Evolutionary conservation across 192 early-diverging fungal species (phyloP).

Genomic region (Backusella parvicylindrica): DNA sequence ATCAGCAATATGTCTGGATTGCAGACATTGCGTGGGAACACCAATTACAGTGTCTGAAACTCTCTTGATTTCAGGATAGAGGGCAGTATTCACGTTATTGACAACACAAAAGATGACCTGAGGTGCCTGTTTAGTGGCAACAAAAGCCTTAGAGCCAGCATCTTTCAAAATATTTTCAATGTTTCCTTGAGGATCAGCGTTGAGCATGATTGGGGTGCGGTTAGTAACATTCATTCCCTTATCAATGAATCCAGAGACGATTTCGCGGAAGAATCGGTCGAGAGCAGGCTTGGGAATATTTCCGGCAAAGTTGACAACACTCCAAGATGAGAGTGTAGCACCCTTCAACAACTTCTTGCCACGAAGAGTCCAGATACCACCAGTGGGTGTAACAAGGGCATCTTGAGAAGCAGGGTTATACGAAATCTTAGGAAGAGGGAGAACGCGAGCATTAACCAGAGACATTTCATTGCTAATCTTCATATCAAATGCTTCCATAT

Average conservation of each 20-base stretch:
- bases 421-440: slow-evolving; percentile 73
- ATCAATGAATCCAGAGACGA: slow-evolving; percentile 71
- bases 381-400: slow-evolving; percentile 46
- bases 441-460: slow-evolving; percentile 70
- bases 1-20: slow-evolving; percentile 69
- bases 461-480: slow-evolving; percentile 61
- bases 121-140: slow-evolving; percentile 57
- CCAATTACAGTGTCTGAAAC: slow-evolving; percentile 87
- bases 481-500: slow-evolving; percentile 77
- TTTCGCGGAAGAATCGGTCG: slow-evolving; percentile 69
- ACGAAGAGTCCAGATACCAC: slow-evolving; percentile 87
- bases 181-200: slow-evolving; percentile 55
- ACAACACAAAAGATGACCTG: slow-evolving; percentile 86
- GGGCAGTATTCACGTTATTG: slow-evolving; percentile 71
- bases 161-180: slow-evolving; percentile 64
- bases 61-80: slow-evolving; percentile 88
- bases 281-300: slow-evolving; percentile 51
- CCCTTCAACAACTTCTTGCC: slow-evolving; percentile 78
- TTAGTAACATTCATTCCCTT: slow-evolving; percentile 63
- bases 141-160: slow-evolving; percentile 64
- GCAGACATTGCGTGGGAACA: slow-evolving; percentile 89
- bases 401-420: slow-evolving; percentile 52
- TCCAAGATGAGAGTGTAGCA: slow-evolving; percentile 74
- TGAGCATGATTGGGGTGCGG: slow-evolving; percentile 38
- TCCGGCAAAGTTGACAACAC: slow-evolving; percentile 70